Conservation (phyloP, 345 rosid species). For the Salix exigua region DNA sequence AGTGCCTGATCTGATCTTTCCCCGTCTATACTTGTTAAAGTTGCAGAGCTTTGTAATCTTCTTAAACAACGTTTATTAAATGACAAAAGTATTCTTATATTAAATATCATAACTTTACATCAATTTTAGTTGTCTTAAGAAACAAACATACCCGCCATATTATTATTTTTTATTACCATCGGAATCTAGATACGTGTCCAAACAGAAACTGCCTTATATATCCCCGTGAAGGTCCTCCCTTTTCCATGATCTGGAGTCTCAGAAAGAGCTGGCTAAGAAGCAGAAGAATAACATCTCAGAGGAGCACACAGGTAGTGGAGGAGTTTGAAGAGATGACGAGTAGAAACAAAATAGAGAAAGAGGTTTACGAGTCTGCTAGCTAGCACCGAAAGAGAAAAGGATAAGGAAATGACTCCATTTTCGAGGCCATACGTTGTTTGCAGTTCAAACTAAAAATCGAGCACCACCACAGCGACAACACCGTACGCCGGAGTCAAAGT, state of each 20-base stretch:
- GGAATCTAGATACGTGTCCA: slow-evolving; percentile 34
- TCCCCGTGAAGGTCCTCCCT: slow-evolving; percentile 80
- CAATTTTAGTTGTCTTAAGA: too few relatives aligned
- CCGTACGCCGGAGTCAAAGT: neutral
- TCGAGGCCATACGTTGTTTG: slow-evolving; percentile 19
- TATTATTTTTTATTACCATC: too few relatives aligned
- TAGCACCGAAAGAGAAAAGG: slow-evolving; percentile 63
- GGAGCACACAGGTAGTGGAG: slow-evolving; percentile 41
- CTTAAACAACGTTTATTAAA: neutral
- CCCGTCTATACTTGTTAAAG: too few relatives aligned
- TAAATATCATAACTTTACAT: slow-evolving; percentile 9
- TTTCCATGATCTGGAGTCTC: slow-evolving; percentile 60
- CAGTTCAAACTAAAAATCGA: neutral
- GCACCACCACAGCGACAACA: too few relatives aligned
- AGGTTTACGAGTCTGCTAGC: slow-evolving; percentile 70
- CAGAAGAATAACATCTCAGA: slow-evolving; percentile 40
- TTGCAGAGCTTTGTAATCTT: neutral
- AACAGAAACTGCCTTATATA: slow-evolving; percentile 74
- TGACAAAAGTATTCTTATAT: neutral
- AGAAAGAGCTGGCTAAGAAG: slow-evolving; percentile 40
- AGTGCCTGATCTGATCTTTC: too few relatives aligned
- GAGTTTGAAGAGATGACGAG: slow-evolving; percentile 76
- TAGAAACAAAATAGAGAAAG: slow-evolving; percentile 74
- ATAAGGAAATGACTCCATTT: slow-evolving; percentile 90
- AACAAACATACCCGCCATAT: too few relatives aligned